Conservation (phyloP, 1,284 basidiomycete genomes). For the Apiotrichum akiyoshidainum region DNA sequence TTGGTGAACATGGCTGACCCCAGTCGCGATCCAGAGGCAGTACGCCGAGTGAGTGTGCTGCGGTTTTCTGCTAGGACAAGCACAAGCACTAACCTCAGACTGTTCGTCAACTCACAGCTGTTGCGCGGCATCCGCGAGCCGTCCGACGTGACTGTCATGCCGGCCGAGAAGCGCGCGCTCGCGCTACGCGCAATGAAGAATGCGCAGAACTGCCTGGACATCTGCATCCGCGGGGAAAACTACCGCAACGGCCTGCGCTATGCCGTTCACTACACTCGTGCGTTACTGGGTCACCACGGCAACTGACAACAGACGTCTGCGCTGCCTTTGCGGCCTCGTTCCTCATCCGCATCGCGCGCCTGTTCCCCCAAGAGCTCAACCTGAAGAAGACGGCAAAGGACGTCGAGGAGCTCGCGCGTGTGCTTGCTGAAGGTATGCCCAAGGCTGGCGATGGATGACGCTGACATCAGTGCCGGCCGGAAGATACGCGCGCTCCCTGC, state of each 20-base stretch:
- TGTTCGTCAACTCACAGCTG: conserved; percentile 50
- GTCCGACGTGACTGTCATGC: conserved; percentile 46
- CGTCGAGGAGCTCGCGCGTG: conserved; percentile 69
- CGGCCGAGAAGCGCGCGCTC: conserved; percentile 46
- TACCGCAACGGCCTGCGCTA: conserved; percentile 88
- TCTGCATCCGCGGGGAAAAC: conserved; percentile 47
- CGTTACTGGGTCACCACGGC: conserved; percentile 48
- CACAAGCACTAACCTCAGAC: conserved; percentile 2
- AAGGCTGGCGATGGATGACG: background rate
- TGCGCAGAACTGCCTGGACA: conserved; percentile 49
- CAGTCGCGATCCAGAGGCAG: conserved; percentile 43
- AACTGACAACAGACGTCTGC: conserved; percentile 66
- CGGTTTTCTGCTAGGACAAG: conserved; percentile 1
- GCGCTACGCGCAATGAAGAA: conserved; percentile 51
- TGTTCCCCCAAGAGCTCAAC: conserved; percentile 83
- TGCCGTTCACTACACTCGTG: conserved; percentile 50
- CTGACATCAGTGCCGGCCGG: conserved; percentile 70
- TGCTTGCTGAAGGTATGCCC: conserved; percentile 70
- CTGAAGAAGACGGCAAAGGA: conserved; percentile 68
- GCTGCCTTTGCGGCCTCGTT: conserved; percentile 89
- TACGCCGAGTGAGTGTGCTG: conserved; percentile 36
- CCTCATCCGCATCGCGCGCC: conserved; percentile 73
- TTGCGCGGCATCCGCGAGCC: conserved; percentile 48
- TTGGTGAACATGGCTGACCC: conserved; percentile 2
- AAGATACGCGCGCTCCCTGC: conserved; percentile 79